Evolutionary conservation across 257 asterid genomes (phyloP).

Genomic region (Capsicum chinense): DNA sequence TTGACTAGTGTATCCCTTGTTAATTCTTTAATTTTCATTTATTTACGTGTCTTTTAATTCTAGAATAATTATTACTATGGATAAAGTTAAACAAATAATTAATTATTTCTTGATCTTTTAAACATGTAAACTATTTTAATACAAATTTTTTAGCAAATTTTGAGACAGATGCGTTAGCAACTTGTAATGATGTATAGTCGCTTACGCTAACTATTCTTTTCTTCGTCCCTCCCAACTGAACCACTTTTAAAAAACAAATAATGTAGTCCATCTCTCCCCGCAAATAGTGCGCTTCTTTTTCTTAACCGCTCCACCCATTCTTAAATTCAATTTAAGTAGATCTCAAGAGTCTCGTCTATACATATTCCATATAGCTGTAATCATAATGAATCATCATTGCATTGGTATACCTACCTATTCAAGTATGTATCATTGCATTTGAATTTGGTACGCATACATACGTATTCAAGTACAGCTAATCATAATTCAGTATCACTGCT

Average conservation of each 20-base stretch:
- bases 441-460: not conserved
- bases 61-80: too few species aligned
- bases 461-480: not conserved
- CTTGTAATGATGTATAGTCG: too few species aligned
- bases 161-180: too few species aligned
- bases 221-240: slow-evolving; percentile 37
- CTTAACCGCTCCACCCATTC: slow-evolving; percentile 66
- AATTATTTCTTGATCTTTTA: too few species aligned
- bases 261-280: slow-evolving; percentile 14
- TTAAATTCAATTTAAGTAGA: slow-evolving; percentile 1
- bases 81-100: too few species aligned
- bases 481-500: not conserved
- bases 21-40: too few species aligned
- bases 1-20: too few species aligned
- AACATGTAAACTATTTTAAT: too few species aligned
- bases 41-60: too few species aligned
- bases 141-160: too few species aligned
- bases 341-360: not conserved
- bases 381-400: not conserved
- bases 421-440: not conserved
- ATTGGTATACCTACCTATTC: too few species aligned
- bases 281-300: slow-evolving; percentile 49
- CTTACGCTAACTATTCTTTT: not conserved
- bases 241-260: slow-evolving; percentile 37
- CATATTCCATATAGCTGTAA: slow-evolving; percentile 8